Conservation (phyloP, 495 filamentous ascomycete species). For the Tetracladium setigerum region DNA sequence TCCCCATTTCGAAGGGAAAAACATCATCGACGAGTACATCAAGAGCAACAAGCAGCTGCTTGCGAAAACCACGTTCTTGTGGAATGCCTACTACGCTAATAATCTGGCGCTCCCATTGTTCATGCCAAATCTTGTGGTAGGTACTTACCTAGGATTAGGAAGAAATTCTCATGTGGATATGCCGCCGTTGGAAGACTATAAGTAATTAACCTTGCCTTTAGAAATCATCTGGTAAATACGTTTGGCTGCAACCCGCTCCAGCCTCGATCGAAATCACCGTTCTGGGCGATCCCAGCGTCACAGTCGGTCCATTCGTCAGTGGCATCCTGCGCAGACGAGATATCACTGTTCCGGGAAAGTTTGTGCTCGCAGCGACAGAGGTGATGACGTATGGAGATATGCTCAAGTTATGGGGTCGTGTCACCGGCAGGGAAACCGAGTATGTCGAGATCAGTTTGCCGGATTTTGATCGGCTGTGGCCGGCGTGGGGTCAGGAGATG, state of each 20-base stretch:
- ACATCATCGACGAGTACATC: conserved; percentile 30
- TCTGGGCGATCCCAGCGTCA: conserved; percentile 31
- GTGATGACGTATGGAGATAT: conserved; percentile 25
- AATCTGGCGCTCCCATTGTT: conserved; percentile 28
- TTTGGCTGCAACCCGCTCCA: conserved; percentile 25
- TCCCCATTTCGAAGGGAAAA: conserved; percentile 36
- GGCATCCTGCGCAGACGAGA: conserved; percentile 31
- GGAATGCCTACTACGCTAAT: conserved; percentile 28
- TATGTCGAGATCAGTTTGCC: conserved; percentile 18
- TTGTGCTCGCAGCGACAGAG: conserved; percentile 27
- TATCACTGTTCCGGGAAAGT: conserved; percentile 20
- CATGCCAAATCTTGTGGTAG: conserved; percentile 17
- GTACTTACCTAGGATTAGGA: neutral
- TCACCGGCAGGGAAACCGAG: conserved; percentile 18
- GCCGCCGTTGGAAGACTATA: too few species aligned
- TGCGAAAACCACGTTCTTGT: conserved; percentile 33
- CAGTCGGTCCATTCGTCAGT: conserved; percentile 30
- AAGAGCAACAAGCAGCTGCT: conserved; percentile 19
- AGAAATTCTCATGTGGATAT: too few species aligned
- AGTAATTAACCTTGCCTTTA: neutral
- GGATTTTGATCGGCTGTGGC: conserved; percentile 28
- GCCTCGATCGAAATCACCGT: conserved; percentile 26
- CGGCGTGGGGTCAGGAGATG: conserved; percentile 29
- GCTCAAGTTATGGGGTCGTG: conserved; percentile 29
- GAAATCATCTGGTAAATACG: conserved; percentile 23